Percentiles rank a stretch among this genome's conserved stretches.
These are phyloP conservation scores for Penicillium brevicompactum DNA, from an alignment of 2,329 filamentous ascomycete species.

Conservation along the genomic window DNA sequence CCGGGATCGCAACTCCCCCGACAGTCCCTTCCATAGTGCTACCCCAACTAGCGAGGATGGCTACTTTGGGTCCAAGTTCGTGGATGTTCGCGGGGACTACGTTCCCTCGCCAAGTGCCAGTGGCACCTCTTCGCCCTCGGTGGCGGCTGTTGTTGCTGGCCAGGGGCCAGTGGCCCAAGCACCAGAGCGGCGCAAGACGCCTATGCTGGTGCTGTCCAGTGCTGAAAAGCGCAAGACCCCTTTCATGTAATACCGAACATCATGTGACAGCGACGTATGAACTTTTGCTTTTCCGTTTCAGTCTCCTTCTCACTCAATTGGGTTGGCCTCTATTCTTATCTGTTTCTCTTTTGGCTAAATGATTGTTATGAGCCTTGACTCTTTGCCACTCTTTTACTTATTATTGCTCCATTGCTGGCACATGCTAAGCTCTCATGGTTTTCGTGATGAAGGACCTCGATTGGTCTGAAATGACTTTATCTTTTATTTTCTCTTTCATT, in stretches of 20 bases:
- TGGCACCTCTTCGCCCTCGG: conserved; percentile 35
- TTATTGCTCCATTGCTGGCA: conserved; percentile 12
- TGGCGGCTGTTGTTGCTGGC: conserved; percentile 48
- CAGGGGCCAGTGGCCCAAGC: conserved; percentile 59
- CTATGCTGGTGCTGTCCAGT: conserved; percentile 83
- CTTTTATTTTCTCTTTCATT: conserved; percentile 3
- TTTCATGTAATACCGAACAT: conserved; percentile 53
- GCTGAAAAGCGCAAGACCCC: conserved; percentile 86
- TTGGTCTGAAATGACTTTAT: conserved; percentile 26
- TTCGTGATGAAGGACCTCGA: conserved; percentile 25
- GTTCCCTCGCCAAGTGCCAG: conserved; percentile 29
- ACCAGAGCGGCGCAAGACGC: conserved; percentile 72
- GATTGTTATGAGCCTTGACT: neutral
- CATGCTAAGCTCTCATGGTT: conserved; percentile 8
- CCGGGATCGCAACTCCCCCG: conserved; percentile 57
- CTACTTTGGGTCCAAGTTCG: conserved; percentile 58
- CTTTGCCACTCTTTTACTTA: conserved; percentile 13
- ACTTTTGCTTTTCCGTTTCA: conserved; percentile 11
- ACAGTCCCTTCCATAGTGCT: conserved; percentile 59
- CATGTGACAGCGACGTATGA: conserved; percentile 42
- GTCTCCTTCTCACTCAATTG: conserved; percentile 7
- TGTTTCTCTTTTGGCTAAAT: conserved; percentile 1
- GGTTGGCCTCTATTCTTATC: conserved; percentile 9
- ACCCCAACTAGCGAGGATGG: conserved; percentile 67
- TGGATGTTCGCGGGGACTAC: conserved; percentile 49